A percentile compares a stretch with the other conserved stretches of the same genome.
These are phyloP conservation scores for Debaryomyces sp. DNA, from an alignment of 1,139 yeast species.

Conservation along the genomic window DNA sequence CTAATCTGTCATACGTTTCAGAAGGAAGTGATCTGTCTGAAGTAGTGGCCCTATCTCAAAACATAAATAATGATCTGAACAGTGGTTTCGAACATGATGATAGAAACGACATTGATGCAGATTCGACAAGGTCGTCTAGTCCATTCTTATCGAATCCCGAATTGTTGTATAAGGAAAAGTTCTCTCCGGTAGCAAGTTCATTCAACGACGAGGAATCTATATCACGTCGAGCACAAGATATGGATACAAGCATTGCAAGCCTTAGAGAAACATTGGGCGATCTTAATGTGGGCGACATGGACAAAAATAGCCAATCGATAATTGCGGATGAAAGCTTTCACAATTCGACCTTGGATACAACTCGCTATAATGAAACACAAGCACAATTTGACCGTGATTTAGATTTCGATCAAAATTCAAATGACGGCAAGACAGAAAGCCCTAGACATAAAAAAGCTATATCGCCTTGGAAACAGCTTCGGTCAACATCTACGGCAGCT, in stretches of 20 bases:
- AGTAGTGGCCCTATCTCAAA: not conserved
- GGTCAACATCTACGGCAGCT: slow-evolving; percentile 22
- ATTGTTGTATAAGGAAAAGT: not conserved
- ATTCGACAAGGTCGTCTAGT: slow-evolving; percentile 23
- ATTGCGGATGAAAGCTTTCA: slow-evolving; percentile 3
- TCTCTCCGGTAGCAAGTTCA: not conserved
- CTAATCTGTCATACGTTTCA: not conserved
- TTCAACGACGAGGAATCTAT: not conserved
- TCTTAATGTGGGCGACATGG: slow-evolving; percentile 12
- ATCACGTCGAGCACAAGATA: slow-evolving; percentile 9
- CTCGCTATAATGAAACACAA: slow-evolving; percentile 29
- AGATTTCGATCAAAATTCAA: slow-evolving; percentile 21
- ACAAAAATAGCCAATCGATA: not conserved
- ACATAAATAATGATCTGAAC: not conserved
- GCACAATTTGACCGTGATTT: slow-evolving; percentile 36
- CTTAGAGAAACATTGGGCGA: slow-evolving; percentile 25
- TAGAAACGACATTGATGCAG: slow-evolving; percentile 3
- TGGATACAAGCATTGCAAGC: slow-evolving; percentile 28
- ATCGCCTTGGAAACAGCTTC: slow-evolving; percentile 37
- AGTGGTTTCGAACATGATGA: slow-evolving; percentile 4
- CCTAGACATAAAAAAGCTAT: slow-evolving; percentile 7
- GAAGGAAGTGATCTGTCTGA: not conserved
- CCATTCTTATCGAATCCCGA: slow-evolving; percentile 35
- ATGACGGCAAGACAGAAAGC: slow-evolving; percentile 9
- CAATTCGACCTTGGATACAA: slow-evolving; percentile 21